Evolutionary conservation across 2,329 filamentous ascomycete species (phyloP).

Genomic region (Trichoderma semiorbis): DNA sequence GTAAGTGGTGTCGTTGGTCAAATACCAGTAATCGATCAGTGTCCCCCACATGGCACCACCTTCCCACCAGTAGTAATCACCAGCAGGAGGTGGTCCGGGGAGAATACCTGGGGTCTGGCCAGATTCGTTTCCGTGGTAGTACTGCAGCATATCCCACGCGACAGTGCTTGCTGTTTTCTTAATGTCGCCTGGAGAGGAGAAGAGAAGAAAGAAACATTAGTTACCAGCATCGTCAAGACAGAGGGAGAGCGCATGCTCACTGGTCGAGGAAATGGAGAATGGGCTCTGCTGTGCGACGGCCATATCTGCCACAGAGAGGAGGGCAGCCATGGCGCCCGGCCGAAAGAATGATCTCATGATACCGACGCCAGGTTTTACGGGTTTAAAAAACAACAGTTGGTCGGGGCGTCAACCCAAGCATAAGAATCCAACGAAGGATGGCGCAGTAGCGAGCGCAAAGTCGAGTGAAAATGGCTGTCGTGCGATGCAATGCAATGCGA

Average conservation of each 20-base stretch:
- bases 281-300: slow-evolving; percentile 3
- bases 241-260: background rate
- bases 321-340: slow-evolving; percentile 11
- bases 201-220: background rate
- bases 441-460: background rate
- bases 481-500: background rate
- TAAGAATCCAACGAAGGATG: background rate
- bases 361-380: background rate
- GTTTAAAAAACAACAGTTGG: background rate
- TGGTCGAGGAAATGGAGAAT: slow-evolving; percentile 6
- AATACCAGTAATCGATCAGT: slow-evolving; percentile 62
- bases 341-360: slow-evolving; percentile 10
- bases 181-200: slow-evolving; percentile 32
- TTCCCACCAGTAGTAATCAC: slow-evolving; percentile 65
- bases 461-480: background rate
- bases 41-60: slow-evolving; percentile 60
- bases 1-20: slow-evolving; percentile 57
- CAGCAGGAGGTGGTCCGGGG: slow-evolving; percentile 44
- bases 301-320: slow-evolving; percentile 9
- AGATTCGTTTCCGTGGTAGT: slow-evolving; percentile 45
- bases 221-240: background rate
- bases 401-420: background rate
- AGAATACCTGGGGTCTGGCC: slow-evolving; percentile 47
- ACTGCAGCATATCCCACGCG: slow-evolving; percentile 44
- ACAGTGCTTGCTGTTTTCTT: slow-evolving; percentile 38